phyloP scores from a whole-genome alignment of 2,329 filamentous ascomycete species.

The Aspergillus carbonarius region DNA sequence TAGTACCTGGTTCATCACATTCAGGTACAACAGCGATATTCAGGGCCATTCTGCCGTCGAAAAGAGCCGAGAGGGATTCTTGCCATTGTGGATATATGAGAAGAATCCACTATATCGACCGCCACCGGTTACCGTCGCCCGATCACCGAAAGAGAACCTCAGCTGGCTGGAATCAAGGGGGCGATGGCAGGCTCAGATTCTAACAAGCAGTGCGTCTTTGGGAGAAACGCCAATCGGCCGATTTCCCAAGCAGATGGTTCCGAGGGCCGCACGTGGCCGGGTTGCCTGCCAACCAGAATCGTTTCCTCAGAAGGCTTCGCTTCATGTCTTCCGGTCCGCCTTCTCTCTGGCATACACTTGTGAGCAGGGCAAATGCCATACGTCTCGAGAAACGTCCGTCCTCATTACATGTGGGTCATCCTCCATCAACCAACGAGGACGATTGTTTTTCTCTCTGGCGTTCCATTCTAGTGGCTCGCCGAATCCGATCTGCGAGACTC shows the following conservation, averaged over 20 bases:
- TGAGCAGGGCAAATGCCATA: neutral
- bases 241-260: neutral
- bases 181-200: too few relatives aligned
- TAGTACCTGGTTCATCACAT: neutral
- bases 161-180: neutral
- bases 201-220: neutral
- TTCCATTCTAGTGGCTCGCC: conserved; percentile 2
- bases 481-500: conserved; percentile 4
- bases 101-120: neutral
- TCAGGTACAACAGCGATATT: neutral
- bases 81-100: neutral
- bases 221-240: neutral
- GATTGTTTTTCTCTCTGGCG: neutral
- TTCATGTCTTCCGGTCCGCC: neutral
- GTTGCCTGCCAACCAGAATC: neutral
- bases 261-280: neutral
- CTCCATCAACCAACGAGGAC: neutral
- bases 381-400: neutral
- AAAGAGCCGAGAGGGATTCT: neutral
- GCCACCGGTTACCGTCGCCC: neutral
- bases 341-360: neutral
- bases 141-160: neutral
- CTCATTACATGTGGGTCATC: neutral
- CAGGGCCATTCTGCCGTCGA: neutral
- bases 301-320: neutral